Percentiles rank a stretch among this genome's conserved stretches.
Conservation (phyloP, 345 rosid genomes). For the Dimocarpus longan region DNA sequence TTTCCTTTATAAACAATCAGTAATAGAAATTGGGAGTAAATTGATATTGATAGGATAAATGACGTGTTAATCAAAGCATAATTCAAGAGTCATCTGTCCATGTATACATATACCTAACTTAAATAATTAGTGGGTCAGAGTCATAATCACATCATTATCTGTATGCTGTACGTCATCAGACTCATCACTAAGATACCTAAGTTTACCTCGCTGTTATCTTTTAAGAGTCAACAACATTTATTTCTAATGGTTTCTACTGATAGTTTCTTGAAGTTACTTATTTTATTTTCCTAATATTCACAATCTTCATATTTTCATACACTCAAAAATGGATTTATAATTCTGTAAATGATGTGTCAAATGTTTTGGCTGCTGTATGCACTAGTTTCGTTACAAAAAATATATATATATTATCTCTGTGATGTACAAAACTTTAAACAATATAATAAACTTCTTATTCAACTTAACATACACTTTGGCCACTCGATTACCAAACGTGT, state of each 20-base stretch:
- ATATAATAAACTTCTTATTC: too few species aligned
- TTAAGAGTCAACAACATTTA: too few species aligned
- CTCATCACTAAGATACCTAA: not conserved
- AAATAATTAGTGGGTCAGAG: not conserved
- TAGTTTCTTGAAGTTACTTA: not conserved
- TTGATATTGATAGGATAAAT: not conserved
- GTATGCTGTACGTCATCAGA: not conserved
- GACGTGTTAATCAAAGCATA: not conserved
- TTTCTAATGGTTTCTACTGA: not conserved
- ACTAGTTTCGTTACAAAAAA: too few species aligned
- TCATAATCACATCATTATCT: not conserved
- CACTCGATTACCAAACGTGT: too few species aligned
- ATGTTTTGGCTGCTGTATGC: too few species aligned
- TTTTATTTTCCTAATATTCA: not conserved
- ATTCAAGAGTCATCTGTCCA: not conserved
- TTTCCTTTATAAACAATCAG: not conserved
- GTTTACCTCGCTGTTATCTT: not conserved
- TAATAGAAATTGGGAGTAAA: not conserved
- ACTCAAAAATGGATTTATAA: too few species aligned
- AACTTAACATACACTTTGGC: too few species aligned
- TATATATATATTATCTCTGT: too few species aligned
- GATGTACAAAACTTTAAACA: too few species aligned
- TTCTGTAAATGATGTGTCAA: not conserved
- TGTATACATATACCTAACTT: not conserved
- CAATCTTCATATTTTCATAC: not conserved